Evolutionary conservation across 2,329 filamentous ascomycete species (phyloP), one percentile per base, ranked within the genome.

Genomic region (Waltergamsia citrina): DNA sequence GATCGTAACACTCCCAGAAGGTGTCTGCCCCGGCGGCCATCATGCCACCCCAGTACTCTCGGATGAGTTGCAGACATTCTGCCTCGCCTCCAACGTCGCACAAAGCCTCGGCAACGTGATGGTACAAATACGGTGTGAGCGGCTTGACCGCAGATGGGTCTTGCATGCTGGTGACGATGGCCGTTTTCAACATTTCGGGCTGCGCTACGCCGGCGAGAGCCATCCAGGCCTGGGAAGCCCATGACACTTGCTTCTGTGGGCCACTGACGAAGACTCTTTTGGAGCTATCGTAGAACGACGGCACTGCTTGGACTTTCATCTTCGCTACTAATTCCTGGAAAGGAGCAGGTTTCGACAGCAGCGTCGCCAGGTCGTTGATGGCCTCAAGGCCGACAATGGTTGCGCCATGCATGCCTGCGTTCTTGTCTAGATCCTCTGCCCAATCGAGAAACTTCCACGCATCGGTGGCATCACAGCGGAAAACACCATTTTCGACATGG

Each of bases 381-480:
- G 44, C 34, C 21, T 52, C 53, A 32, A 52, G 45, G 27, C 46
- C 46, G 37, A 43, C 52, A 2, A 54, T 33, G 5, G 54, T 39
- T 1, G 55, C 33, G 3, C 52, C 52, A 28, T 55, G 51, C 23
- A 47, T 43, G 6, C 53, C 53, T 7, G 53, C 49, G 29, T 42
- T 43, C 2, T 41, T 44, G 33, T 56, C 49, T 4, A 55, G 40
- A 1, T 39, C 43, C 1, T 44, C 38, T 7, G 46, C 43, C 52
- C 50, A 56, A 33, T 55, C 52, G 4, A 54, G 43, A 31, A 56
- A 56, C 23, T 54, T 53, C 52, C 50, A 54, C 3, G 35, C 42
- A 12, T 40, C 27, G 7, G 33, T 36, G 10, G 35, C 37, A 5
- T 33, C 14, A 6, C 42, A 36, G 21, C 46, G 33, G 29, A 52